Conservation (phyloP, 331 rosid genomes). For the Cydonia oblonga region DNA sequence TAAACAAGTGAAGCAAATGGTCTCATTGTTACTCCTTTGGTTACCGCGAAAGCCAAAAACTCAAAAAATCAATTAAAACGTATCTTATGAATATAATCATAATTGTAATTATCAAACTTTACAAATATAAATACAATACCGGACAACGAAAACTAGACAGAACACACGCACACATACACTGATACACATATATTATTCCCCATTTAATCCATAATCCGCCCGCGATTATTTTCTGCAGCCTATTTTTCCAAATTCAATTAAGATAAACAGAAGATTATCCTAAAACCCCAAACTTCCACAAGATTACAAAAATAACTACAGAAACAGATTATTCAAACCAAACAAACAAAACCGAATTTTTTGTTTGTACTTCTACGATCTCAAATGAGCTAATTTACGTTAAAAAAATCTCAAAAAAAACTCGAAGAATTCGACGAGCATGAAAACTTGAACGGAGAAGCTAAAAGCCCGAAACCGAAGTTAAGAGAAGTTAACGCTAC, state of each 20-base stretch:
- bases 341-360: not conserved
- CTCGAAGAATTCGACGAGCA: not conserved
- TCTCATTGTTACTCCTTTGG: not conserved
- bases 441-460: not conserved
- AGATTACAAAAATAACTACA: not conserved
- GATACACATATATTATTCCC: not conserved
- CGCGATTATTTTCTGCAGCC: not conserved
- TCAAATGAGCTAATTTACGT: not conserved
- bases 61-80: not conserved
- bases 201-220: not conserved
- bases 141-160: not conserved
- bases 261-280: not conserved
- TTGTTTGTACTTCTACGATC: not conserved
- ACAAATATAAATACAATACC: not conserved
- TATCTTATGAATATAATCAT: not conserved
- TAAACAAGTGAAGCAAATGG: not conserved
- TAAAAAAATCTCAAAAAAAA: not conserved
- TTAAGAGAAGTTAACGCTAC: not conserved
- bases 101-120: not conserved
- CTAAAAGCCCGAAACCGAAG: not conserved
- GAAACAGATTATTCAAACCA: not conserved
- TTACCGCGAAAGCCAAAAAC: not conserved
- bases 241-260: not conserved
- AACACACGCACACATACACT: no score
- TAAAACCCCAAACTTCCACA: not conserved